Evolutionary conservation across 345 rosid species (phyloP).

Genomic region (Alliaria petiolata): DNA sequence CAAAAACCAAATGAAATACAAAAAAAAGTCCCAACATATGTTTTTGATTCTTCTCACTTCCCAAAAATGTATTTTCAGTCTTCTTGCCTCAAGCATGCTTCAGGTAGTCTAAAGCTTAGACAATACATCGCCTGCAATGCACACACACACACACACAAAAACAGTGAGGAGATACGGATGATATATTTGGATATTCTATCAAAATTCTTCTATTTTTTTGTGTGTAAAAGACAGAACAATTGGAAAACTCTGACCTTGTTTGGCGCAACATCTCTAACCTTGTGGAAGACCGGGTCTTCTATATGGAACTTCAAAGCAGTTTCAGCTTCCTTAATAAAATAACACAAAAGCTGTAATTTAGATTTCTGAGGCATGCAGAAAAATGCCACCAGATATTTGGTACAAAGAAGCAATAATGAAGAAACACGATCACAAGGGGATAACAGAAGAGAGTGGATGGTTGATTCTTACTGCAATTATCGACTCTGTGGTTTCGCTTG

Average conservation of each 20-base stretch:
- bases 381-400: not conserved
- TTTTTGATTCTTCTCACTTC: not conserved
- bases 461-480: conserved; percentile 51
- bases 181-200: not conserved
- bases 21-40: not conserved
- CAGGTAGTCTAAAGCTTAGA: conserved; percentile 86
- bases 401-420: not conserved
- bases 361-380: not conserved
- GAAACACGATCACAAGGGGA: not conserved
- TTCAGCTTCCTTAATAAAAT: conserved; percentile 60
- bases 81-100: conserved; percentile 59
- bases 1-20: not conserved
- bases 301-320: conserved; percentile 55
- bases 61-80: not conserved
- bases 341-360: conserved; percentile 4
- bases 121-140: conserved; percentile 88
- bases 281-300: conserved; percentile 58
- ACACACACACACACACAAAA: not conserved
- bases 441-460: not conserved
- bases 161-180: not conserved
- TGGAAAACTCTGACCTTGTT: conserved; percentile 58
- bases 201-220: not conserved
- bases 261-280: conserved; percentile 98
- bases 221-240: not conserved
- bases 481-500: conserved; percentile 63